Percentiles rank a stretch among this genome's conserved stretches.
These are phyloP conservation scores for Ustilago loliicola DNA, from an alignment of 1,284 basidiomycete species.

Conservation along the genomic window DNA sequence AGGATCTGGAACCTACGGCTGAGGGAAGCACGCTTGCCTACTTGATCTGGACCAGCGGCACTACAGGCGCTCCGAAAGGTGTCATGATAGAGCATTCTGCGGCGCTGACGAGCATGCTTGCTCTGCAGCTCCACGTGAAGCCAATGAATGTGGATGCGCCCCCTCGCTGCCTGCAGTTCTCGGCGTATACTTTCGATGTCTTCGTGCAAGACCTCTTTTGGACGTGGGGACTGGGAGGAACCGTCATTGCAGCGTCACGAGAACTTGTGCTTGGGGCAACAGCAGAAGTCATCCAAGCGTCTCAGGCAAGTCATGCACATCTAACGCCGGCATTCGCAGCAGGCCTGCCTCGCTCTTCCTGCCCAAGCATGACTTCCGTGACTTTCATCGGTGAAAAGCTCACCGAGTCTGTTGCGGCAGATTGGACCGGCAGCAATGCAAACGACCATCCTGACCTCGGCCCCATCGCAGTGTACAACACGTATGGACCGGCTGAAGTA, in stretches of 20 bases:
- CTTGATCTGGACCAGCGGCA: conserved; percentile 65
- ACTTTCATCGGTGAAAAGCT: conserved; percentile 65
- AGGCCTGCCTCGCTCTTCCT: conserved; percentile 38
- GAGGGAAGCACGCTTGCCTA: conserved; percentile 43
- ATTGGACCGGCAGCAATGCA: conserved; percentile 41
- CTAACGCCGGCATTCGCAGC: conserved; percentile 64
- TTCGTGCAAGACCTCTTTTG: conserved; percentile 50
- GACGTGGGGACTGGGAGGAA: conserved; percentile 42
- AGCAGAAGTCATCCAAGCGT: conserved; percentile 15
- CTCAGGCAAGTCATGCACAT: conserved; percentile 35
- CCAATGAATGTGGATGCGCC: conserved; percentile 7
- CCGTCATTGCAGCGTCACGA: conserved; percentile 34
- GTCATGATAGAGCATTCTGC: conserved; percentile 44
- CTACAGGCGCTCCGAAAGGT: conserved; percentile 60
- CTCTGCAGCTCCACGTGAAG: conserved; percentile 32
- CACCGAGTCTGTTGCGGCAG: conserved; percentile 56
- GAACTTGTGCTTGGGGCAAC: conserved; percentile 24
- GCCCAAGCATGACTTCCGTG: conserved; percentile 45
- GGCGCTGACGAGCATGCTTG: conserved; percentile 31
- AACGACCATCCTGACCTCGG: background rate
- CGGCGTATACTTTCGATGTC: conserved; percentile 50
- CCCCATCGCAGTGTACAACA: conserved; percentile 30
- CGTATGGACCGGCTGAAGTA: conserved; percentile 46
- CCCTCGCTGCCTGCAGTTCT: conserved; percentile 40
- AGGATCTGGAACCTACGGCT: conserved; percentile 7